Evolutionary conservation across 495 filamentous ascomycete genomes (phyloP).

Genomic region (Neurospora tetrasperma): DNA sequence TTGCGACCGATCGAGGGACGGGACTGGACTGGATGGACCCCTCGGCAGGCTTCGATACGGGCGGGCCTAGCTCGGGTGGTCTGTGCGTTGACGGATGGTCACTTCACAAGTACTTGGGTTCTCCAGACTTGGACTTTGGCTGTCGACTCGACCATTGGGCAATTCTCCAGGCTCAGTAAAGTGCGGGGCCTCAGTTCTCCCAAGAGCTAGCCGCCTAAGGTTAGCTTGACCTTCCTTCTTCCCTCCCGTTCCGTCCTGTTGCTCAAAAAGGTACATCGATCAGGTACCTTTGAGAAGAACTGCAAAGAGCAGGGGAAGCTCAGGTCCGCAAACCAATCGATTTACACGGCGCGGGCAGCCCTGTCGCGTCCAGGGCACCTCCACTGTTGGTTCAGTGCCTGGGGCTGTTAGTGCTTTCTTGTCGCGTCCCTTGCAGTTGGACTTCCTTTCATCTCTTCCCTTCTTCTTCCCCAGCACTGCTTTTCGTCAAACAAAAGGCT

Average conservation of each 20-base stretch:
- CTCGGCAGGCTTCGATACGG: neutral
- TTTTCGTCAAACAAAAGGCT: conserved; percentile 1
- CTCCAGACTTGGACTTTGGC: neutral
- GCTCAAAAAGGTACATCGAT: neutral
- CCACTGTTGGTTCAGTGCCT: neutral
- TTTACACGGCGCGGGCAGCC: neutral
- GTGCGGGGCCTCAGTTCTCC: neutral
- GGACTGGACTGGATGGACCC: neutral
- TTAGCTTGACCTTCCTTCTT: neutral
- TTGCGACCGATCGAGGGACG: neutral
- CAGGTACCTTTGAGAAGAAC: neutral
- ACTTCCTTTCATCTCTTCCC: neutral
- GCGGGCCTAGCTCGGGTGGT: neutral
- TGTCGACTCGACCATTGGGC: neutral
- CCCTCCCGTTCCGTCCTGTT: neutral
- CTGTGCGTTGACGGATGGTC: neutral
- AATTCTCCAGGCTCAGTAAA: neutral
- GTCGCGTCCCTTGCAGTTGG: neutral
- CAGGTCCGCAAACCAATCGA: neutral
- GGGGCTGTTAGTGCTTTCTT: neutral
- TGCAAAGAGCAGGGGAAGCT: neutral
- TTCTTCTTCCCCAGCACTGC: neutral
- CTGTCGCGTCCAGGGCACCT: neutral
- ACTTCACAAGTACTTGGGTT: neutral
- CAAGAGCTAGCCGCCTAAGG: neutral